phyloP scores from a whole-genome alignment of 148 eudicot species.

The Nyssa sinensis region DNA sequence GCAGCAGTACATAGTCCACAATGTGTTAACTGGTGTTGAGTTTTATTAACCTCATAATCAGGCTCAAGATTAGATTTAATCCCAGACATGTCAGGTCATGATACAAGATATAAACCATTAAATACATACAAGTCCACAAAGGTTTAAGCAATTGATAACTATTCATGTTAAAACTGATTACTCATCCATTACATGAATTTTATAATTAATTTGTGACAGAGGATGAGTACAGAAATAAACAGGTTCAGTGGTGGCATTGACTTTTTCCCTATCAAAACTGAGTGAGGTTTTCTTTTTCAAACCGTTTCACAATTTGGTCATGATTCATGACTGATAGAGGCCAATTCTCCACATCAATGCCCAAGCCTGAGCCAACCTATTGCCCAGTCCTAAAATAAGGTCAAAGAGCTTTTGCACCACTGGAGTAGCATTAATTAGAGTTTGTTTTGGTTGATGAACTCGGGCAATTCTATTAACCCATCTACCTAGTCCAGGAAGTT shows the following conservation, averaged over 20 bases:
- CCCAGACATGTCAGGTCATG: background rate
- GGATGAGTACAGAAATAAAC: too few species aligned
- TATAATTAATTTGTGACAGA: too few species aligned
- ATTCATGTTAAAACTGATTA: background rate
- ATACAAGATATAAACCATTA: too few species aligned
- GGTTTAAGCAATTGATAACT: background rate
- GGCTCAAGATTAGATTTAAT: background rate
- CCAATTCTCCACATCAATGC: constrained; percentile 5
- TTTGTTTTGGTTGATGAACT: background rate
- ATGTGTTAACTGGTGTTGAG: too few species aligned
- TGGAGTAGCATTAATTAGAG: background rate
- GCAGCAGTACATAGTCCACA: background rate
- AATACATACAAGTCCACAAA: too few species aligned
- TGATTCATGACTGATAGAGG: background rate
- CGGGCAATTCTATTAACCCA: constrained; percentile 1
- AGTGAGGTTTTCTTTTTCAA: background rate
- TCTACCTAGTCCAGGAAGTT: background rate
- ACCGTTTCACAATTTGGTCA: too few species aligned
- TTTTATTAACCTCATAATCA: background rate
- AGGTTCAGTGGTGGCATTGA: too few species aligned
- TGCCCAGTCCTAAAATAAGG: background rate
- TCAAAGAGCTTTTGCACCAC: background rate
- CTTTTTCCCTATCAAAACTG: background rate
- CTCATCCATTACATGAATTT: background rate
- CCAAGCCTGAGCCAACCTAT: background rate